Evolutionary conservation across 306 rosid species (phyloP), one percentile per base, ranked within the genome.

Genomic region (Erythrophleum fordii): DNA sequence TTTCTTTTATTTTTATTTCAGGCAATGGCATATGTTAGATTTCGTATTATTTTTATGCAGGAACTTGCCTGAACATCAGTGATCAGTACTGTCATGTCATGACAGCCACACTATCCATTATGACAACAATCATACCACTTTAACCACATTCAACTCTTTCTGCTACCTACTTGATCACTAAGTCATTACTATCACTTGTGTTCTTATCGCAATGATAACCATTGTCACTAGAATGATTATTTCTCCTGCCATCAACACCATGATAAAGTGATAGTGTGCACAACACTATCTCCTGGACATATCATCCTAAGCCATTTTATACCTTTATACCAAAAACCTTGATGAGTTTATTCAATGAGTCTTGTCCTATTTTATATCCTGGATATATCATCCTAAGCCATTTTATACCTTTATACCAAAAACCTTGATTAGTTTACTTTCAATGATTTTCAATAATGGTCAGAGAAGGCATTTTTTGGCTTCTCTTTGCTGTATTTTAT

Each of bases 1-100:
- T 84, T 46, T 69, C 46, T 59, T 82, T 73, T 56, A 37, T 66
- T 4, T 37, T 39, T 41, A 23, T 39, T 77, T 77, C 74, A 66
- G 28, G 65, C 29, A 44, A 78, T 72, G 55, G 51, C 60, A 55
- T 56, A 71, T 65, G 26, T 55, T 35, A 11, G 58, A 68, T 65
- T 53, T 77, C 53, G 25, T 71, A 42, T 77, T 46, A 53, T 75
- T 65, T 56, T 23, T 26, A 44, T 77, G 18, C 29, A 11, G 11
- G 80, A 66, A 37, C 55, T 72, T 75, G 62, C 20, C 73, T 23
- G 11, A 35, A 62, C 62, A 62, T 45, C 28, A 68, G 41, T 58
- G 31, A 4, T 35, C 66, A 14, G 71, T 60, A 60, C 37, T 75
- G 22, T 71, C 60, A 61, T 49, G 61, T 62, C 48, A 9, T 25